Conservation (phyloP, 106 monocot genomes). For the Phalaenopsis aphrodite region DNA sequence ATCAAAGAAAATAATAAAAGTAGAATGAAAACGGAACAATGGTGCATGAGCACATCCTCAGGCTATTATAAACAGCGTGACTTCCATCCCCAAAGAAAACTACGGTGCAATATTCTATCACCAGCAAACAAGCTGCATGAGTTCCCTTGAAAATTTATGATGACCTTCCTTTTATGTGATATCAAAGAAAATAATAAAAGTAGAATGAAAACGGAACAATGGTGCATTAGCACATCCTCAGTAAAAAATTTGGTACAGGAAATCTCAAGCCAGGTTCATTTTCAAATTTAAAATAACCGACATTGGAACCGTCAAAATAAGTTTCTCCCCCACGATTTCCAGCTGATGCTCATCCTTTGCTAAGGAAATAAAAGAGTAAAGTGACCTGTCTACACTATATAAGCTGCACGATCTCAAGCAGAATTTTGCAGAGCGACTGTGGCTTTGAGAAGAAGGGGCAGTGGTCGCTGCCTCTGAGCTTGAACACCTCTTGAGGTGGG, state of each 20-base stretch:
- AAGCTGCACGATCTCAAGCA: slow-evolving; percentile 50
- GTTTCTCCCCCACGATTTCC: not conserved
- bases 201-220: no score
- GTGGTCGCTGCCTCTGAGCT: slow-evolving; percentile 89
- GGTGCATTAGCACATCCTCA: not conserved
- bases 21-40: no score
- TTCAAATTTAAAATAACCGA: not conserved
- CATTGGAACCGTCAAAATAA: not conserved
- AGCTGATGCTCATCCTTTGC: not conserved
- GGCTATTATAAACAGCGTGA: not conserved
- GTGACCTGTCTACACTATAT: not conserved
- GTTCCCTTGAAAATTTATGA: no score
- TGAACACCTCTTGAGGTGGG: slow-evolving; percentile 64
- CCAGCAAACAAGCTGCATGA: no score
- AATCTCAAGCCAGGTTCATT: not conserved
- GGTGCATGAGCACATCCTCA: no score
- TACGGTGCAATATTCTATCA: not conserved
- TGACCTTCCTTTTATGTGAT: no score
- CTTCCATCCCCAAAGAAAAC: not conserved
- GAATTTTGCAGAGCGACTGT: slow-evolving; percentile 60
- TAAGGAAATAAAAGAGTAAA: not conserved
- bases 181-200: no score
- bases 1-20: no score
- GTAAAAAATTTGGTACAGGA: not conserved
- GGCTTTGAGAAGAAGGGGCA: slow-evolving; percentile 99